phyloP scores from a whole-genome alignment of 495 filamentous ascomycete species.

The Aspergillus cavernicola region DNA sequence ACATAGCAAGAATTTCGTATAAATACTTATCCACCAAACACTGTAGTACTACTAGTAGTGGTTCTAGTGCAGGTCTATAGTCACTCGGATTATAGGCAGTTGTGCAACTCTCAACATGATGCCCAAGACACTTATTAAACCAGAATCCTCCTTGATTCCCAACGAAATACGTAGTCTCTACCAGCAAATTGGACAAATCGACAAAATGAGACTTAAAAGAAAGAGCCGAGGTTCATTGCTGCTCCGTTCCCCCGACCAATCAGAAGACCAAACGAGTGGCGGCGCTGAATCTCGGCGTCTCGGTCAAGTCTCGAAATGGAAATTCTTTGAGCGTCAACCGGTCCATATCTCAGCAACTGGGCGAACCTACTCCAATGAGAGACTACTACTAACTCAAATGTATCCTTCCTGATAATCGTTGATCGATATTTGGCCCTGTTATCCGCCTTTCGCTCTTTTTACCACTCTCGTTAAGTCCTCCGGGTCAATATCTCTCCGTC shows the following conservation, averaged over 20 bases:
- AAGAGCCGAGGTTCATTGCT: conserved; percentile 8
- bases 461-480: conserved; percentile 6
- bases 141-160: no score
- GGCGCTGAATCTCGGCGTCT: not conserved
- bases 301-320: not conserved
- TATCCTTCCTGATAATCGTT: not conserved
- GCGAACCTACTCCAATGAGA: not conserved
- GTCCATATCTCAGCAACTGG: not conserved
- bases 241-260: not conserved
- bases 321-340: conserved; percentile 1
- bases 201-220: not conserved
- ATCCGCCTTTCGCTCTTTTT: not conserved
- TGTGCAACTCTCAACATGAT: no score
- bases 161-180: no score
- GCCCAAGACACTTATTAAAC: no score
- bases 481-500: conserved; percentile 2
- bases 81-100: no score
- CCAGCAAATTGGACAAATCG: no score
- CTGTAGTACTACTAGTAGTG: no score
- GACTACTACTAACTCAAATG: not conserved
- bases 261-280: conserved; percentile 4
- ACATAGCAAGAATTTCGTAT: no score
- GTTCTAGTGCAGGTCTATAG: no score
- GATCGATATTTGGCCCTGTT: not conserved
- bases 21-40: no score